Evolutionary conservation across 2,329 filamentous ascomycete species (phyloP), one percentile per base, ranked within the genome.

Genomic region (Dactylellina haptotyla): DNA sequence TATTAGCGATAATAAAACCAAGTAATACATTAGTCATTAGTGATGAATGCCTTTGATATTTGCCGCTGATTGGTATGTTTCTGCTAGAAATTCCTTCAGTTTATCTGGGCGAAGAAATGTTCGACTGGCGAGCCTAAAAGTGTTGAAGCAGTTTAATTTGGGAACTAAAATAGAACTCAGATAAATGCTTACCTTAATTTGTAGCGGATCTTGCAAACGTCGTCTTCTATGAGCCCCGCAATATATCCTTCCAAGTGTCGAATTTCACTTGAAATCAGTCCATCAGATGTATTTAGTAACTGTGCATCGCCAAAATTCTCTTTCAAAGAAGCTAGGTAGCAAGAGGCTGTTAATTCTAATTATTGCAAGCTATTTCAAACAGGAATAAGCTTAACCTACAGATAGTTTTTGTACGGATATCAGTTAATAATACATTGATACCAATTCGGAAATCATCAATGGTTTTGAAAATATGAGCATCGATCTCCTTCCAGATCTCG

Each of bases 51-150:
- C 65, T 51, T 57, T 57, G 14, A 39, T 28, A 10, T 48, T 25
- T 39, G 41, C 57, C 12, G 23, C 32, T 20, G 41, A 12, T 18
- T 56, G 56, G 28, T 70, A 70, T n/a, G 20, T 54, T n/a, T 39
- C n/a, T 30, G 41, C 46, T 57, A 70, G 56, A 4, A 50, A 23
- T 4, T 4, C 30, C 34, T 70, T 62, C 5, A 70, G 18, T 34
- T 48, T 28, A 4, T 70, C 65, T 2, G 65, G 30, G 1, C 23
- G 48, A 32, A 70, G 57, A 23, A 70, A 70, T 9, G 25, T 63
- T 62, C 65, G 34, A 12, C 28, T n/a, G 2, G 57, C 57, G n/a
- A 57, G 23, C 23, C 57, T 70, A 45, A 4, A 9, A 26, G 1
- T 10, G 2, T 28, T 12, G 12, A 4, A 0, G 10, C 43, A 20